These are phyloP conservation scores for Fistulifera pelliculosa DNA, from an alignment of 108 stramenopile genomes.

Conservation along the genomic window DNA sequence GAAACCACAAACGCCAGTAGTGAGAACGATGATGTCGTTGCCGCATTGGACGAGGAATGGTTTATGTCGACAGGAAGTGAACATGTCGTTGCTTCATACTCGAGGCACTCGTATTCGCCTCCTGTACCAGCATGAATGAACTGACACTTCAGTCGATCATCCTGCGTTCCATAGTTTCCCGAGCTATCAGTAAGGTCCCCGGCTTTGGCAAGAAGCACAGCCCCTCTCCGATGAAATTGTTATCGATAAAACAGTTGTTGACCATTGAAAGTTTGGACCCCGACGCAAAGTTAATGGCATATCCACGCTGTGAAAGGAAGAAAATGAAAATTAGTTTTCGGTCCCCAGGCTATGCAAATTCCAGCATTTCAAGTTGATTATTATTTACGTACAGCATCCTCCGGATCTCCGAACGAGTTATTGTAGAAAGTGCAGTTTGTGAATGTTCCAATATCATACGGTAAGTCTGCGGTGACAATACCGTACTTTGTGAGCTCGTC, in stretches of 20 bases:
- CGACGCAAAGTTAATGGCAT: neutral
- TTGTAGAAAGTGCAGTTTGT: neutral
- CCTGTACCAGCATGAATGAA: too few relatives aligned
- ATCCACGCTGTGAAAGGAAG: neutral
- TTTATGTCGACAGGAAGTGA: too few relatives aligned
- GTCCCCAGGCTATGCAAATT: too few relatives aligned
- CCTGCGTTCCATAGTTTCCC: too few relatives aligned
- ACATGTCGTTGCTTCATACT: too few relatives aligned
- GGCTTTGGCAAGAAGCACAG: neutral
- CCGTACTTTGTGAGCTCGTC: neutral
- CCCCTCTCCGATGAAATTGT: conserved; percentile 2
- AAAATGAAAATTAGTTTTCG: neutral
- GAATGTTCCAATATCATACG: neutral
- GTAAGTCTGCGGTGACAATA: neutral
- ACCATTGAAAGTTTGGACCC: neutral
- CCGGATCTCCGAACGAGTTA: neutral
- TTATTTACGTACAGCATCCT: neutral
- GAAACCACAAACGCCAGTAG: neutral
- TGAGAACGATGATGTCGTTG: neutral
- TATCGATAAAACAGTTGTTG: conserved; percentile 6
- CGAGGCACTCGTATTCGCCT: too few relatives aligned
- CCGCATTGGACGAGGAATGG: neutral
- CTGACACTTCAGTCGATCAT: too few relatives aligned
- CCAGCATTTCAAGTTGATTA: too few relatives aligned
- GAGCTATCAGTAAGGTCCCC: too few relatives aligned